These are phyloP conservation scores for Chytriomyces sp. DNA, from an alignment of 192 early-diverging fungal genomes.

Conservation along the genomic window DNA sequence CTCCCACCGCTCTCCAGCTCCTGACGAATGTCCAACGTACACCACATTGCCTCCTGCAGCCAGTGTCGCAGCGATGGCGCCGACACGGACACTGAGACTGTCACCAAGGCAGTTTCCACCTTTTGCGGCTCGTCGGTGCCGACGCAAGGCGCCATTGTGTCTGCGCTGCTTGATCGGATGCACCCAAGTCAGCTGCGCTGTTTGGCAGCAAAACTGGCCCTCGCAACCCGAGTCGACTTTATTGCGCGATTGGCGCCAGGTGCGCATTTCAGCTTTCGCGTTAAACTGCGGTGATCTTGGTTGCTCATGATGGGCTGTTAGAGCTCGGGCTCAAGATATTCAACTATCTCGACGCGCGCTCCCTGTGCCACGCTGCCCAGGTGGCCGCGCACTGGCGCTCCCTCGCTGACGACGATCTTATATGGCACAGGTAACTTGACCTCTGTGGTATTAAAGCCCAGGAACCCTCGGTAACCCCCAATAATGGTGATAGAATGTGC, in stretches of 20 bases:
- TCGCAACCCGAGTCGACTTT: conserved; percentile 19
- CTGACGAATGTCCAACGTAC: no score
- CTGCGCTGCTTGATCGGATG: conserved; percentile 3
- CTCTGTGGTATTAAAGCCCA: neutral
- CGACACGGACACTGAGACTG: neutral
- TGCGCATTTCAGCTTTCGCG: neutral
- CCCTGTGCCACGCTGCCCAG: conserved; percentile 89
- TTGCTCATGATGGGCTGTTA: no score
- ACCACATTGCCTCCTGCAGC: conserved; percentile 18
- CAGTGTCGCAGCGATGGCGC: neutral
- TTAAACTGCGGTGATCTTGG: no score
- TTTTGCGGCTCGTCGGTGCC: neutral
- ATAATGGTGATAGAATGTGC: conserved; percentile 83
- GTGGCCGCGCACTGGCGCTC: conserved; percentile 79
- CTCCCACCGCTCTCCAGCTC: no score
- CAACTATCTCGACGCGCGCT: conserved; percentile 87
- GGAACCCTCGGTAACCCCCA: neutral
- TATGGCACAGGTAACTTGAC: conserved; percentile 76
- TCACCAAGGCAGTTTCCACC: neutral
- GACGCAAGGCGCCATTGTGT: conserved; percentile 19
- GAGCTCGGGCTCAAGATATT: conserved; percentile 86
- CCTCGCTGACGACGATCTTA: conserved; percentile 85
- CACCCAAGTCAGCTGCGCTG: conserved; percentile 28
- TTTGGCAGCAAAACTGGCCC: conserved; percentile 17
- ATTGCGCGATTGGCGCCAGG: neutral